Evolutionary conservation across 345 rosid species (phyloP).

Genomic region (Trapa incisa): DNA sequence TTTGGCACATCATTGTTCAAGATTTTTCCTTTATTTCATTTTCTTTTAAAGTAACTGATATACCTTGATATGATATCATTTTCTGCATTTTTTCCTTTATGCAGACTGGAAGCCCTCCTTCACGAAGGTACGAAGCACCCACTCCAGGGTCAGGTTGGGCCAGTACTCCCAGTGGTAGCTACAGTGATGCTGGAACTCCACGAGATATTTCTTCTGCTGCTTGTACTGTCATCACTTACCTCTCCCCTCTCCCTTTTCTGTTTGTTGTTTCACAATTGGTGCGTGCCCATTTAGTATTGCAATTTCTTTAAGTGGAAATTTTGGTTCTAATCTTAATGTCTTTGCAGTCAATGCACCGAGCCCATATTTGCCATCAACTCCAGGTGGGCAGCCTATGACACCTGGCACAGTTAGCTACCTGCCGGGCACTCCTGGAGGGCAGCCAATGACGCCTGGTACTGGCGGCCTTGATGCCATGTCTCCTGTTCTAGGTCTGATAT

Average conservation of each 20-base stretch:
- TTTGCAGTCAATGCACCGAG: conserved; percentile 83
- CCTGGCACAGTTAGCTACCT: conserved; percentile 67
- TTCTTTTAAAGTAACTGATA: too few species aligned
- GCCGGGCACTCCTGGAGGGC: conserved; percentile 98
- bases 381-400: conserved; percentile 85
- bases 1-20: too few species aligned
- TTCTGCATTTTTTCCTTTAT: background rate
- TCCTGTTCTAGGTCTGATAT: conserved; percentile 57
- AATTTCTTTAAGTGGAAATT: background rate
- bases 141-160: conserved; percentile 95
- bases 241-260: background rate
- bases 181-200: conserved; percentile 89
- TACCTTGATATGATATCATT: background rate
- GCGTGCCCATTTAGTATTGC: background rate
- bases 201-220: conserved; percentile 64
- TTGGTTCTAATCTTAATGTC: background rate
- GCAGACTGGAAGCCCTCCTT: conserved; percentile 94
- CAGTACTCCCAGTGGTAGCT: conserved; percentile 80
- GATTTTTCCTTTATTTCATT: too few species aligned
- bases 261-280: background rate
- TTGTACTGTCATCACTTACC: conserved; percentile 26
- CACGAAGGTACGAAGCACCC: conserved; percentile 84
- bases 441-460: conserved; percentile 95
- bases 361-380: conserved; percentile 88
- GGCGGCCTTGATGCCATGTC: conserved; percentile 85